Percentiles rank a stretch among this genome's conserved stretches.
phyloP scores from a whole-genome alignment of 2,329 filamentous ascomycete genomes.

The Fusarium mexicanum region DNA sequence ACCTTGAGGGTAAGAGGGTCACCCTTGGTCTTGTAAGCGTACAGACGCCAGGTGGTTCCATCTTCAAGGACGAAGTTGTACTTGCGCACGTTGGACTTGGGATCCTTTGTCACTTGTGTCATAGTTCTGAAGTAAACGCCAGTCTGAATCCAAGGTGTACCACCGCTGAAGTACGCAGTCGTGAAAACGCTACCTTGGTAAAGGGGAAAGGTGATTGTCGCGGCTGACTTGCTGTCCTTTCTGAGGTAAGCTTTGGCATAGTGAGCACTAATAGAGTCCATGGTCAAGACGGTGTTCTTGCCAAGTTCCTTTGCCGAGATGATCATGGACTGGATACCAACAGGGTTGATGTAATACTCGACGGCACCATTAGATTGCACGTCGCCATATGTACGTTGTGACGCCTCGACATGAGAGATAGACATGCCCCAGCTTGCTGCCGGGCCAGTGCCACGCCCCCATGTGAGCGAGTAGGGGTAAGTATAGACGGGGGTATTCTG shows the following conservation, averaged over 20 bases:
- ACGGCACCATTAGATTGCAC: constrained; percentile 65
- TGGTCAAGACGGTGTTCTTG: constrained; percentile 64
- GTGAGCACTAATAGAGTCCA: constrained; percentile 64
- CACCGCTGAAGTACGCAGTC: constrained; percentile 77
- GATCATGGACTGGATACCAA: constrained; percentile 82
- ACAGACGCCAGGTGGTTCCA: constrained; percentile 80
- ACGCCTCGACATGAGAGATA: constrained; percentile 76
- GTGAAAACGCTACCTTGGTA: constrained; percentile 92
- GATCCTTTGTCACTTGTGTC: constrained; percentile 63
- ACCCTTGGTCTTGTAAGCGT: constrained; percentile 71
- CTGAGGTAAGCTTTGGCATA: constrained; percentile 75
- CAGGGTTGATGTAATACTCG: constrained; percentile 81
- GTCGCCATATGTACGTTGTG: constrained; percentile 74
- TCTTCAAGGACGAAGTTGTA: constrained; percentile 80
- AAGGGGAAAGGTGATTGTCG: constrained; percentile 79
- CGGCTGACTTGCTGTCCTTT: constrained; percentile 59
- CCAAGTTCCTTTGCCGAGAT: constrained; percentile 82
- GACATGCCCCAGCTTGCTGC: constrained; percentile 79
- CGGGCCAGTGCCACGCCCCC: constrained; percentile 70
- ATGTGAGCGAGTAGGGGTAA: constrained; percentile 77
- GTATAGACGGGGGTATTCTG: constrained; percentile 77
- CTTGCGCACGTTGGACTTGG: constrained; percentile 75
- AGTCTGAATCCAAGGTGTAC: constrained; percentile 77
- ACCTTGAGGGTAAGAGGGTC: constrained; percentile 74
- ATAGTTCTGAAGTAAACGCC: constrained; percentile 79